Conservation (phyloP, 2,329 filamentous ascomycete genomes). For the Diaporthe sp. region DNA sequence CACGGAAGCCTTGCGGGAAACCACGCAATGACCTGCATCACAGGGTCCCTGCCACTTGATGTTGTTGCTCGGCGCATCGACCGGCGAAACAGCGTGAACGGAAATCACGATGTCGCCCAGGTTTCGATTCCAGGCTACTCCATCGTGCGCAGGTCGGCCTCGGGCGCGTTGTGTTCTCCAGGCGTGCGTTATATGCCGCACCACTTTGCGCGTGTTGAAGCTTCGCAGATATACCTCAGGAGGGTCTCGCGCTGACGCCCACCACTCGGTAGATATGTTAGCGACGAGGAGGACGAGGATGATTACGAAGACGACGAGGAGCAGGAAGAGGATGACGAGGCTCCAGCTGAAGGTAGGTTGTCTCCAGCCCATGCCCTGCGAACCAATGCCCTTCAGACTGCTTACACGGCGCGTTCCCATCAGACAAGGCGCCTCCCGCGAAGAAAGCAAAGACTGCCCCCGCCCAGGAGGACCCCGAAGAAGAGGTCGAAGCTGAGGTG, state of each 20-base stretch:
- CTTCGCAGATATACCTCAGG: not conserved
- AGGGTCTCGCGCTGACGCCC: not conserved
- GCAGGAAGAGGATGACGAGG: conserved; percentile 56
- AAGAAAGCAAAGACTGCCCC: conserved; percentile 66
- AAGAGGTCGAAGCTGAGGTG: conserved; percentile 41
- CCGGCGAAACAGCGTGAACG: not conserved
- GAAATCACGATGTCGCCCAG: not conserved
- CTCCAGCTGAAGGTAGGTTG: conserved; percentile 49
- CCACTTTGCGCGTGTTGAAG: not conserved
- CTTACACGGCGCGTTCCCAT: not conserved
- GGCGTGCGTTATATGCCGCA: not conserved
- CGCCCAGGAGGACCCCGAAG: conserved; percentile 46
- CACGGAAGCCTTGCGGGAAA: not conserved
- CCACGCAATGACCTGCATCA: conserved; percentile 12
- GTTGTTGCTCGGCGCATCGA: not conserved
- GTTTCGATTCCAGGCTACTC: not conserved
- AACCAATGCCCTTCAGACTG: not conserved
- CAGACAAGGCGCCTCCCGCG: conserved; percentile 60
- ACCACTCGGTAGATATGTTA: conserved; percentile 39
- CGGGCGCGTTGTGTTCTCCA: not conserved
- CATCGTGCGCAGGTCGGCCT: not conserved
- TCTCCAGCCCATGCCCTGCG: not conserved
- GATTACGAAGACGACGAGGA: conserved; percentile 55
- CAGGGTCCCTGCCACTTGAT: not conserved
- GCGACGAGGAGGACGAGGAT: conserved; percentile 57